Base-by-base conservation (phyloP, 2,329 filamentous ascomycete species). In the Setomelanomma holmii region DNA sequence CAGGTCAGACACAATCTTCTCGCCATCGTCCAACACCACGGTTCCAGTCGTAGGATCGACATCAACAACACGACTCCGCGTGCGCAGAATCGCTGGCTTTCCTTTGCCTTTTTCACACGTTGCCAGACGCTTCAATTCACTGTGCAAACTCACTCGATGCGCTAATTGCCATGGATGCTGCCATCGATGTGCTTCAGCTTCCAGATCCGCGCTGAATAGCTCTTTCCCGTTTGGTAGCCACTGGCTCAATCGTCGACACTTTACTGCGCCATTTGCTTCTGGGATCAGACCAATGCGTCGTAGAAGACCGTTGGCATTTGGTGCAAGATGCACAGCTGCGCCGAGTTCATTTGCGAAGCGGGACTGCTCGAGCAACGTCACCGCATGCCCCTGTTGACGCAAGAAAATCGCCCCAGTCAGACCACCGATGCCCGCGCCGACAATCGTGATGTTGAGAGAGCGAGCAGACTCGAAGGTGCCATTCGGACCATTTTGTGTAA, bases 281-380 rank as follows among this genome's bases (percentile, higher is more conserved):
- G 76, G 72, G 42, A 71, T 67, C 1, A 82, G 57, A 0, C 80
- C 79, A 42, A 82, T 67, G 24, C 77, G 70, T 10, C 71, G 68
- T 4, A 89, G 72, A 2, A 88, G 69, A 0, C 83, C 82, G 66
- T 86, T 86, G 2, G 80, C 75, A 60, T 89, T 89, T 0, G 86
- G 84, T 0, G 83, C 80, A 4, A 88, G 66, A 61, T 88, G 84
- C n/a, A 88, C 79, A 0, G 85, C 85, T 3, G 86, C 85, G 0
- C 85, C 86, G 1, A 78, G 72, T 67, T 87, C 85, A 44, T 75
- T 80, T 14, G 80, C 79, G 27, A 86, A 80, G 1, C 75, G 74
- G 0, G 84, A 86, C 63, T 84, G 80, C 58, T 73, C 68, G 23
- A 70, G 53, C 4, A 71, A 46, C 5, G 64, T 68, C 2, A 70